Evolutionary conservation across 2,329 filamentous ascomycete genomes (phyloP).

Genomic region (Thelonectria blattea): DNA sequence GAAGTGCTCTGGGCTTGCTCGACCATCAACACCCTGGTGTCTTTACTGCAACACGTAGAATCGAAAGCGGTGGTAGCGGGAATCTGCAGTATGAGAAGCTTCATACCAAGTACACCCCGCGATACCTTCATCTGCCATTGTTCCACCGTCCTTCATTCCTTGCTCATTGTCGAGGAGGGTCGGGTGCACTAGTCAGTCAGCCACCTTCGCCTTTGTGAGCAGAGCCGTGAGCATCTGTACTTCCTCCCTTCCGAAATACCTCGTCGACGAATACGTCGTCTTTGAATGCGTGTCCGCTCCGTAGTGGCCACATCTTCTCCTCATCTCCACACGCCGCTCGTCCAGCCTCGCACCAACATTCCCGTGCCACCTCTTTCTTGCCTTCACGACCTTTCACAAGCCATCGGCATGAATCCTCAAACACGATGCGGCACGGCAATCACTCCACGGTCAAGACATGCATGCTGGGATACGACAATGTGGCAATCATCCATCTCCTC

Average conservation of each 20-base stretch:
- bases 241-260: not conserved
- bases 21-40: not conserved
- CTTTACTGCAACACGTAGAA: not conserved
- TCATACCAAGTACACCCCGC: not conserved
- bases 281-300: conserved; percentile 11
- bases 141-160: conserved; percentile 11
- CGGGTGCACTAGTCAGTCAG: not conserved
- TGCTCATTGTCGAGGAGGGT: not conserved
- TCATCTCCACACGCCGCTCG: not conserved
- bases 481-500: conserved; percentile 29
- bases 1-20: not conserved
- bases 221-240: not conserved
- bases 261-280: not conserved
- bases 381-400: not conserved
- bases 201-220: not conserved
- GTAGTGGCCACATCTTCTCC: conserved; percentile 8
- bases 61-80: not conserved
- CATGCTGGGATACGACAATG: conserved; percentile 9
- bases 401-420: not conserved
- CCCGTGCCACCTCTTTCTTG: not conserved
- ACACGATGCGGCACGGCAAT: not conserved
- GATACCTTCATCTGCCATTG: not conserved
- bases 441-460: not conserved
- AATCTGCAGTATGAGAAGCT: not conserved
- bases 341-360: conserved; percentile 2